phyloP scores from a whole-genome alignment of 1,284 basidiomycete species.

The Gymnopus androsaceus region DNA sequence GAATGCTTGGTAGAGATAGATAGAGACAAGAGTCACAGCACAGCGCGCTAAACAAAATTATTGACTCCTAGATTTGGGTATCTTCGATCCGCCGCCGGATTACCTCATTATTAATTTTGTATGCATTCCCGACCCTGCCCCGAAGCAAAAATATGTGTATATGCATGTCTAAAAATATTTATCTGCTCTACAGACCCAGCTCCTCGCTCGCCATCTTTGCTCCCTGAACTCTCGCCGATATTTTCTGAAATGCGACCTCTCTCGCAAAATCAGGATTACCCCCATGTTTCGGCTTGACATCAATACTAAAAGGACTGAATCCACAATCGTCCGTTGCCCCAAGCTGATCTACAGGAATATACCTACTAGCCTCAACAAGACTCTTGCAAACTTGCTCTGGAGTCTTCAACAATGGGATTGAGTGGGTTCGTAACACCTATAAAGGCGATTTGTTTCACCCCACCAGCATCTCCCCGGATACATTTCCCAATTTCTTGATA shows the following conservation, averaged over 20 bases:
- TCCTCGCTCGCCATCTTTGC: constrained; percentile 8
- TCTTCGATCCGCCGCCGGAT: background rate
- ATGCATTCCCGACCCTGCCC: background rate
- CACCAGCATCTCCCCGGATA: constrained; percentile 5
- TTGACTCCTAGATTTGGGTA: background rate
- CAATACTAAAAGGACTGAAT: constrained; percentile 11
- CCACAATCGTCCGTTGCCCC: constrained; percentile 13
- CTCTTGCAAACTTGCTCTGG: constrained; percentile 3
- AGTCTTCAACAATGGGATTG: constrained; percentile 6
- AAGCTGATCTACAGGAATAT: constrained; percentile 6
- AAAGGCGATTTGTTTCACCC: constrained; percentile 11
- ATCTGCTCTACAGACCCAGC: background rate
- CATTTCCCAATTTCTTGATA: constrained; percentile 10
- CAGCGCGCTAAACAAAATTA: background rate
- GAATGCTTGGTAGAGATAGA: background rate
- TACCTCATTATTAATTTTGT: background rate
- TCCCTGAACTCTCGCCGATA: constrained; percentile 7
- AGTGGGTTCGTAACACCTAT: constrained; percentile 7
- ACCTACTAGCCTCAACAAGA: constrained; percentile 7
- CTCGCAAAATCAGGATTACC: constrained; percentile 12
- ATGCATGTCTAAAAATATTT: background rate
- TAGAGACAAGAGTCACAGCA: background rate
- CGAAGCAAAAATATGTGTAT: background rate
- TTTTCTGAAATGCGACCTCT: constrained; percentile 10
- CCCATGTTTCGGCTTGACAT: constrained; percentile 6